Evolutionary conservation across 1,284 basidiomycete species (phyloP).

Genomic region (Somion occarium): DNA sequence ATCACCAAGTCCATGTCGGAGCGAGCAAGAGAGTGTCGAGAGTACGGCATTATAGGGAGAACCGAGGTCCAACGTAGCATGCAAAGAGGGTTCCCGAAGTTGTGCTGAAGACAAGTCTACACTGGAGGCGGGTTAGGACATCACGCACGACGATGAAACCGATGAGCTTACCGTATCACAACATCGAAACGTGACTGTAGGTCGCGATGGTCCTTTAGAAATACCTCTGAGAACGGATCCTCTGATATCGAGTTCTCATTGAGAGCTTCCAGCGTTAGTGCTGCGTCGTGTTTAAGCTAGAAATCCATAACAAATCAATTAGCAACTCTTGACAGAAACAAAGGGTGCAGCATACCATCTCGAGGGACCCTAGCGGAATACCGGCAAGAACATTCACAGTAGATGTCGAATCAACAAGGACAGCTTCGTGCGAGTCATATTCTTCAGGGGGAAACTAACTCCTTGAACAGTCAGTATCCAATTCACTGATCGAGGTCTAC

Average conservation of each 20-base stretch:
- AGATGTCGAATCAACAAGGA: slow-evolving; percentile 82
- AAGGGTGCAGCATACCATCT: slow-evolving; percentile 42
- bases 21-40: slow-evolving; percentile 45
- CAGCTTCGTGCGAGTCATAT: slow-evolving; percentile 46
- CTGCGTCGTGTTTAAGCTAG: slow-evolving; percentile 76
- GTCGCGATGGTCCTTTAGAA: slow-evolving; percentile 67
- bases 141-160: neutral
- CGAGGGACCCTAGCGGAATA: slow-evolving; percentile 67
- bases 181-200: slow-evolving; percentile 61
- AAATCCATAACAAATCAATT: neutral
- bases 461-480: slow-evolving; percentile 7
- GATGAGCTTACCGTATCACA: slow-evolving; percentile 46
- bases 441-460: slow-evolving; percentile 51
- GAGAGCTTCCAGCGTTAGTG: slow-evolving; percentile 61
- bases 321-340: too few species aligned
- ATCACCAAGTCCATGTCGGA: slow-evolving; percentile 68
- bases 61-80: slow-evolving; percentile 55
- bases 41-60: slow-evolving; percentile 54
- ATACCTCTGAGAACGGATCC: slow-evolving; percentile 73
- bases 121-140: slow-evolving; percentile 31
- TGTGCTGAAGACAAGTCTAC: slow-evolving; percentile 57
- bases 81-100: slow-evolving; percentile 37
- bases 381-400: slow-evolving; percentile 78
- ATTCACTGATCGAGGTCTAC: neutral
- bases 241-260: slow-evolving; percentile 40